Conservation (phyloP, 345 rosid species). For the Salix caprea region DNA sequence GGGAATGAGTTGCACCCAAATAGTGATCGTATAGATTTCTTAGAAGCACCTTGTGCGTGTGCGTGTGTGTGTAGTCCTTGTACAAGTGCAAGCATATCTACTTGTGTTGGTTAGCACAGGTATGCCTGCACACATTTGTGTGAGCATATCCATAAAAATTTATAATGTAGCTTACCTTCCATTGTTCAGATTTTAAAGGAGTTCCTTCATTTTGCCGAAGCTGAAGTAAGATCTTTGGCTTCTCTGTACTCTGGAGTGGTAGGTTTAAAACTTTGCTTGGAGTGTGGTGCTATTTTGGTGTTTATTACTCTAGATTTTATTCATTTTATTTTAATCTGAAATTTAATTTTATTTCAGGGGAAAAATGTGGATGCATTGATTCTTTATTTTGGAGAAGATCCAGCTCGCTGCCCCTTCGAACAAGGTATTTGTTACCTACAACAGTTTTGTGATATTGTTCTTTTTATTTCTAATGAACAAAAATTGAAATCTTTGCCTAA, state of each 20-base stretch:
- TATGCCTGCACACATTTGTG: background rate
- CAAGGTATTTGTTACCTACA: constrained; percentile 49
- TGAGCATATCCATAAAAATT: background rate
- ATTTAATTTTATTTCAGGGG: constrained; percentile 45
- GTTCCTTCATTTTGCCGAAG: constrained; percentile 76
- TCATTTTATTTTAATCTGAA: background rate
- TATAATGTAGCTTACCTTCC: background rate
- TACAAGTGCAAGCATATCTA: background rate
- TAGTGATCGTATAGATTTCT: background rate
- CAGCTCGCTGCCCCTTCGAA: constrained; percentile 83
- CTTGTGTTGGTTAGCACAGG: background rate
- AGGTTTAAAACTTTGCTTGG: constrained; percentile 18
- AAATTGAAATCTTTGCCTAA: background rate
- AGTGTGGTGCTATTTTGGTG: background rate
- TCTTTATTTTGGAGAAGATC: constrained; percentile 95
- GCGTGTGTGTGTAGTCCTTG: no score
- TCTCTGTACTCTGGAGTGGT: constrained; percentile 83
- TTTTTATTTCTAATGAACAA: background rate
- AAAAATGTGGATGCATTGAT: constrained; percentile 81
- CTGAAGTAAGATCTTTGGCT: constrained; percentile 76
- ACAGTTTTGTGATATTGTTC: background rate
- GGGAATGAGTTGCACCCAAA: background rate
- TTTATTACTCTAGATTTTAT: background rate
- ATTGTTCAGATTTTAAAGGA: constrained; percentile 56
- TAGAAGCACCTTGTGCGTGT: background rate